Base-by-base conservation (phyloP, 306 rosid genomes). In the Canavalia ensiformis region DNA sequence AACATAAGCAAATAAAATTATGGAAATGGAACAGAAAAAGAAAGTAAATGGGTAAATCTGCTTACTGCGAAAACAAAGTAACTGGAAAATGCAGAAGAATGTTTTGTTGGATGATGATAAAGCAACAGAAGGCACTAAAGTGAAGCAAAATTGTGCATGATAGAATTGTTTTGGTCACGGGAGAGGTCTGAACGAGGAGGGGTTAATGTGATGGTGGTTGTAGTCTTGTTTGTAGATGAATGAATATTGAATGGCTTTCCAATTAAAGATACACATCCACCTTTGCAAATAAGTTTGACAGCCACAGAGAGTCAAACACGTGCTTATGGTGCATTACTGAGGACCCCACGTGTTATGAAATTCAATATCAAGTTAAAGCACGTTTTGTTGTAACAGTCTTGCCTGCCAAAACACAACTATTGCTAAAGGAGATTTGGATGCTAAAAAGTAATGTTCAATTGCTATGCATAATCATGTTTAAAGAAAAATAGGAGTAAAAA, bases 311-410 rank as follows among this genome's bases (percentile, higher is more conserved):
- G 25, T 18, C 18, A 31, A 31, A 31, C 8, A 60, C 31, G 1
- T 60, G 42, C 7, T 59, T 31, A 33, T 59, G 67, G 41, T 56
- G 34, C 25, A 56, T 31, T 7, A 56, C 11, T 7, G 28, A 56
- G 63, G 63, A 56, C 39, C 65, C n/a, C 25, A 18, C 25, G 31
- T 7, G n/a, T 9, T 34, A 5, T 5, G 4, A 12, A 62, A 62
- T 62, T 62, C 28, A 33, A 62, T 62, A 42, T 33, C 28, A 33
- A 62, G 39, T 62, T 44, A 62, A 31, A 62, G 11, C 68, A 62
- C 44, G 45, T 34, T 62, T 62, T 62, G 42, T 7, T 59, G 41
- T 59, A 9, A 6, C 7, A 13, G 34, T 56, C 30, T 56, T 56
- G 59, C 35, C 64, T 57, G 8, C 12, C 65, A 58, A 58, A 30